Conservation (phyloP, 352 stramenopile species). For the Chrysophaeum taylorii region DNA sequence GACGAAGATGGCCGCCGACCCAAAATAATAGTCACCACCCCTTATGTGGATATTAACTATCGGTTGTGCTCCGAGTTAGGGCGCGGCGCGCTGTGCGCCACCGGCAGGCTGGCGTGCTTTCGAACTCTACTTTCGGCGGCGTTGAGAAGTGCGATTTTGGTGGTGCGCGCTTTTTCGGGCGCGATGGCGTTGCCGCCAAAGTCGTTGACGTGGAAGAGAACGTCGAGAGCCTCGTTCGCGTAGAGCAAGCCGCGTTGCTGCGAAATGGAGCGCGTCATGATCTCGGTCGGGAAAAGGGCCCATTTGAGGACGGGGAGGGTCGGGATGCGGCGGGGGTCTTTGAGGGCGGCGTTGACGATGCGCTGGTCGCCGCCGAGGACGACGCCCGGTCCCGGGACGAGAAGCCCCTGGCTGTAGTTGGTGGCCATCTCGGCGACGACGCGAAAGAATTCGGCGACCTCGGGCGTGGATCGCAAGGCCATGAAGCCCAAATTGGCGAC, state of each 20-base stretch:
- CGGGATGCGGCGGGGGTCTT: not conserved
- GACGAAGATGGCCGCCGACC: too few relatives aligned
- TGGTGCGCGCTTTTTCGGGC: not conserved
- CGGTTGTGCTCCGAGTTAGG: too few relatives aligned
- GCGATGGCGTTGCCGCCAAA: not conserved
- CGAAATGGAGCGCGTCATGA: not conserved
- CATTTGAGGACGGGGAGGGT: not conserved
- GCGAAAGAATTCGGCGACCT: not conserved
- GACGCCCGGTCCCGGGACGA: too few relatives aligned
- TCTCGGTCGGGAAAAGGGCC: not conserved
- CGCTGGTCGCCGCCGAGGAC: not conserved
- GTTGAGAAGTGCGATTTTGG: not conserved
- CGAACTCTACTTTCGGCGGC: too few relatives aligned
- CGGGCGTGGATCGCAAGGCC: not conserved
- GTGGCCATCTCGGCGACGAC: not conserved
- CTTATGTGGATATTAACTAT: too few relatives aligned
- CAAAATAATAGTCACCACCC: too few relatives aligned
- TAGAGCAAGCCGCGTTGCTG: not conserved
- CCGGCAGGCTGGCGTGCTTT: too few relatives aligned
- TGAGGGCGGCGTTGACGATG: not conserved
- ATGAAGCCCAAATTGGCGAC: conserved; percentile 1
- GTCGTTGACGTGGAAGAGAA: conserved; percentile 1
- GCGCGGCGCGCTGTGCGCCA: too few relatives aligned
- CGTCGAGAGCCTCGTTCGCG: not conserved
- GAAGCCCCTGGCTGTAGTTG: not conserved